These are phyloP conservation scores for Endoconidiophora laricicola DNA, from an alignment of 2,329 filamentous ascomycete genomes.

Conservation along the genomic window DNA sequence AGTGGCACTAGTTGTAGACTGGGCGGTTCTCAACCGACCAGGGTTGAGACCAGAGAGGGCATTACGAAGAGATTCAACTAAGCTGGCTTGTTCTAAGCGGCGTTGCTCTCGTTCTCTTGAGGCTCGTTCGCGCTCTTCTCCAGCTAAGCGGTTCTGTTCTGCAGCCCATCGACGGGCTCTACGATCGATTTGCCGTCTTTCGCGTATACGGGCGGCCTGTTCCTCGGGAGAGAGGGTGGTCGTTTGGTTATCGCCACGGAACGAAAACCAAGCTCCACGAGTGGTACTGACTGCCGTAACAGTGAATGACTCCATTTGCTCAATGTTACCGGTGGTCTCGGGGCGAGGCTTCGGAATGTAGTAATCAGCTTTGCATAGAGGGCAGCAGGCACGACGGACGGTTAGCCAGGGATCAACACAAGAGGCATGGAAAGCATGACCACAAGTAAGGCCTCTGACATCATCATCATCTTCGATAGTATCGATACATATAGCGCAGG, in stretches of 20 bases:
- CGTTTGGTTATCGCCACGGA: slow-evolving; percentile 19
- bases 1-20: neutral
- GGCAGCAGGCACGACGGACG: slow-evolving; percentile 83
- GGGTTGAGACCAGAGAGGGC: slow-evolving; percentile 13
- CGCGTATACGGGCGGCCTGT: slow-evolving; percentile 7
- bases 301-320: slow-evolving; percentile 20
- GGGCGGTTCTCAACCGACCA: neutral
- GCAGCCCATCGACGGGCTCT: slow-evolving; percentile 7
- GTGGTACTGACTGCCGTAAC: slow-evolving; percentile 32
- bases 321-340: slow-evolving; percentile 20
- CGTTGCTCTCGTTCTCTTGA: slow-evolving; percentile 1
- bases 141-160: slow-evolving; percentile 3
- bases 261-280: slow-evolving; percentile 24
- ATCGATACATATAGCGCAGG: slow-evolving; percentile 93
- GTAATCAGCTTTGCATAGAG: slow-evolving; percentile 95
- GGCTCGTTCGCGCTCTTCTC: slow-evolving; percentile 9
- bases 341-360: slow-evolving; percentile 82
- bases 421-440: slow-evolving; percentile 93
- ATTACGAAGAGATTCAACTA: slow-evolving; percentile 9
- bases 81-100: slow-evolving; percentile 1
- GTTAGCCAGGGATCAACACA: slow-evolving; percentile 97
- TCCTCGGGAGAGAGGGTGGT: slow-evolving; percentile 18
- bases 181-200: slow-evolving; percentile 7
- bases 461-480: slow-evolving; percentile 89
- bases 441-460: slow-evolving; percentile 81